Percentiles rank a stretch among this genome's conserved stretches.
phyloP scores from a whole-genome alignment of 768 basidiomycete genomes.

The Naematelia encephala region DNA sequence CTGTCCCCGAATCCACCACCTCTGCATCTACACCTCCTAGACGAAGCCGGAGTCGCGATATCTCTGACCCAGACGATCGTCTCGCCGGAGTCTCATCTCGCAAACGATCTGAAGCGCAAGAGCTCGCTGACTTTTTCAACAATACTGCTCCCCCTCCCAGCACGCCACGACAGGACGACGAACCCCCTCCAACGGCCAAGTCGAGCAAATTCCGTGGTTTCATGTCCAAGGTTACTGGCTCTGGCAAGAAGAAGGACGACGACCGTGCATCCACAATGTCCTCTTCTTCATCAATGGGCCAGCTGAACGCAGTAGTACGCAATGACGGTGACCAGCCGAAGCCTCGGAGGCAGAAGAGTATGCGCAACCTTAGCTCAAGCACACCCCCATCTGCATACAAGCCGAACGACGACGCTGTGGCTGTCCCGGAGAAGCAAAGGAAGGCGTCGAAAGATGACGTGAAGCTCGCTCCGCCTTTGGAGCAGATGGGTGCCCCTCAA shows the following conservation, averaged over 20 bases:
- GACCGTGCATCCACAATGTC: background rate
- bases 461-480: background rate
- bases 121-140: slow-evolving; percentile 44
- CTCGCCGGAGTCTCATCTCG: slow-evolving; percentile 4
- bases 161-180: background rate
- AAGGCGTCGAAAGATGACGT: background rate
- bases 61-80: slow-evolving; percentile 16
- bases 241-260: slow-evolving; percentile 7
- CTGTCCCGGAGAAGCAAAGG: background rate
- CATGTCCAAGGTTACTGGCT: slow-evolving; percentile 68
- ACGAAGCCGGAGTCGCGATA: slow-evolving; percentile 4
- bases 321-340: background rate
- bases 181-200: slow-evolving; percentile 20
- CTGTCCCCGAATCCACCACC: slow-evolving; percentile 3
- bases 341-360: slow-evolving; percentile 7
- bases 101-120: slow-evolving; percentile 29
- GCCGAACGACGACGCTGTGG: background rate
- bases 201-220: slow-evolving; percentile 61
- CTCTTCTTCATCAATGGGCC: background rate
- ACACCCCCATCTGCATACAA: background rate
- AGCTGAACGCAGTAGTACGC: background rate
- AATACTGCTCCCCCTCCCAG: slow-evolving; percentile 29
- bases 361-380: background rate
- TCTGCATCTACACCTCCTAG: background rate
- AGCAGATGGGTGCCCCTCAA: background rate